phyloP scores from a whole-genome alignment of 2,329 filamentous ascomycete genomes.

The Apiospora aurea region DNA sequence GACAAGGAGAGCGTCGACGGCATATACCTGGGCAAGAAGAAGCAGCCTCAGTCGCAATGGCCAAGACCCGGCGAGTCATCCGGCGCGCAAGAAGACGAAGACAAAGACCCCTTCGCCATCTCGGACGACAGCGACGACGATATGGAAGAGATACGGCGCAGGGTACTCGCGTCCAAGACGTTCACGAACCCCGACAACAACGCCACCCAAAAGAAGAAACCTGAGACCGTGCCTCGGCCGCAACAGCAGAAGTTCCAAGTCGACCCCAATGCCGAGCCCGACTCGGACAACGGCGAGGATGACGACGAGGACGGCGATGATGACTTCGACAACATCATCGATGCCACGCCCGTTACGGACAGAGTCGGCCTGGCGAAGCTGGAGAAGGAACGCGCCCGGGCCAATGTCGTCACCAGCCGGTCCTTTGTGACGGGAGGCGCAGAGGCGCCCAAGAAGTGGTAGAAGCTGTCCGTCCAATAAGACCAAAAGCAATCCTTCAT shows the following conservation, averaged over 20 bases:
- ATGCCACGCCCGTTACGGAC: constrained; percentile 89
- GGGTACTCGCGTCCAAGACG: constrained; percentile 89
- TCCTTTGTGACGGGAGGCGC: constrained; percentile 59
- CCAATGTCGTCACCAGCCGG: constrained; percentile 53
- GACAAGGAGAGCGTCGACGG: constrained; percentile 59
- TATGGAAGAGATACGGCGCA: constrained; percentile 90
- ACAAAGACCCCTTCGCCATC: constrained; percentile 74
- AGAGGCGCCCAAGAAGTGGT: constrained; percentile 58
- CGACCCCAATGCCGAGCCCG: constrained; percentile 74
- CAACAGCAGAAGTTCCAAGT: constrained; percentile 56
- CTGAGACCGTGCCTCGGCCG: constrained; percentile 68
- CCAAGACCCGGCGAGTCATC: constrained; percentile 38
- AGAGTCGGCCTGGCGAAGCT: constrained; percentile 71
- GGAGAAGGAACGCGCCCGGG: constrained; percentile 60
- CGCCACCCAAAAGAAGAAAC: constrained; percentile 58
- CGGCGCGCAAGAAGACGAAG: constrained; percentile 49
- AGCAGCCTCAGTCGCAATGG: constrained; percentile 46
- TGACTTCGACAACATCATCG: constrained; percentile 89
- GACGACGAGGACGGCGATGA: constrained; percentile 65
- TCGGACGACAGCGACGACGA: constrained; percentile 79
- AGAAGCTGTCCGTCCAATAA: constrained; percentile 26
- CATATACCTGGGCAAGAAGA: constrained; percentile 68
- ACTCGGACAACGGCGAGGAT: constrained; percentile 68
- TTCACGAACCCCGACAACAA: constrained; percentile 69
- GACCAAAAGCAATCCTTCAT: neutral